Percentiles rank a stretch among this genome's conserved stretches.
phyloP scores from a whole-genome alignment of 2,329 filamentous ascomycete species.

The Ceratocystis lukuohia region DNA sequence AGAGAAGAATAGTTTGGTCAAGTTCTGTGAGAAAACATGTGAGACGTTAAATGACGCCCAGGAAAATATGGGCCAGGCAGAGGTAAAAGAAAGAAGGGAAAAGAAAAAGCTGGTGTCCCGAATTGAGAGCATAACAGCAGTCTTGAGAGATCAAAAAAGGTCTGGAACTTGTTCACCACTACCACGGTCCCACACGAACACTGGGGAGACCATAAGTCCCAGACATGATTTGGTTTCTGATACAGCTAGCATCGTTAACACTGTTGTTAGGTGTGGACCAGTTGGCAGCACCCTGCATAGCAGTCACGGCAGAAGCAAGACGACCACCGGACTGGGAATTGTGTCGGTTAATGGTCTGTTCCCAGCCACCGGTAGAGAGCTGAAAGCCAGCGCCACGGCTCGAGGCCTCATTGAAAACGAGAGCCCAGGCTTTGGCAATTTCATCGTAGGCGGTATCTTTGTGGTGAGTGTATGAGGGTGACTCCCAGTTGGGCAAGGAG shows the following conservation, averaged over 20 bases:
- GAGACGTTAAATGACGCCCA: slow-evolving; percentile 4
- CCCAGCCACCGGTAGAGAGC: slow-evolving; percentile 82
- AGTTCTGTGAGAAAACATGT: background rate
- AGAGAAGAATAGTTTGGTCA: background rate
- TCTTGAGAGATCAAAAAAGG: background rate
- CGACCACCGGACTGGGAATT: slow-evolving; percentile 75
- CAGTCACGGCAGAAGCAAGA: slow-evolving; percentile 64
- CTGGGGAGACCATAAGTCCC: slow-evolving; percentile 43
- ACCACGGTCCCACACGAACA: slow-evolving; percentile 51
- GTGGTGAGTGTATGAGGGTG: slow-evolving; percentile 74
- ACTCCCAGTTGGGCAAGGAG: slow-evolving; percentile 79
- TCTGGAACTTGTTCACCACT: slow-evolving; percentile 21
- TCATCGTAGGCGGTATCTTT: slow-evolving; percentile 96
- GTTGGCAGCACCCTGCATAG: slow-evolving; percentile 59
- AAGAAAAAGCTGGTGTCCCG: slow-evolving; percentile 25
- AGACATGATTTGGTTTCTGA: slow-evolving; percentile 48
- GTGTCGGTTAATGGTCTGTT: slow-evolving; percentile 73
- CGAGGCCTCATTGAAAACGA: slow-evolving; percentile 79
- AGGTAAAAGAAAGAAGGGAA: slow-evolving; percentile 20
- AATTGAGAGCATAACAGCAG: background rate
- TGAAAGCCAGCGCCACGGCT: slow-evolving; percentile 86
- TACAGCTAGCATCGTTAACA: slow-evolving; percentile 37
- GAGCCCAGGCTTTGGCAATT: slow-evolving; percentile 81
- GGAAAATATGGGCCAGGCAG: slow-evolving; percentile 5
- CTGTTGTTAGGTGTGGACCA: slow-evolving; percentile 37